Evolutionary conservation across 257 asterid species (phyloP).

Genomic region (Solanum commersonii): DNA sequence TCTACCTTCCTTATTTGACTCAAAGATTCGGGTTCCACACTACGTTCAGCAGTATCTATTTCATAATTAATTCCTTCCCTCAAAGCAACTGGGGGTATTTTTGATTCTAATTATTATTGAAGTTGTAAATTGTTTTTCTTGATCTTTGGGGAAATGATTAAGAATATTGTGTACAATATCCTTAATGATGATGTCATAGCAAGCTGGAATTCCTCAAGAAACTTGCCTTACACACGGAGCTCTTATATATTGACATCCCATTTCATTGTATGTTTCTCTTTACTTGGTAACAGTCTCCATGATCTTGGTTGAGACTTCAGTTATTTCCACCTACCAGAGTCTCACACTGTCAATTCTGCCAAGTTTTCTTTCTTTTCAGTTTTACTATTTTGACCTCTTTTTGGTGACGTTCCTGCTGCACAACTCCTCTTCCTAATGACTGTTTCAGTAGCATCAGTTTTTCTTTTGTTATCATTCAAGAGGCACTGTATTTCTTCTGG

Average conservation of each 20-base stretch:
- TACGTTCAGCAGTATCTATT: background rate
- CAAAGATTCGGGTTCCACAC: background rate
- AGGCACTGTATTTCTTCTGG: background rate
- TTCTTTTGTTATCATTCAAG: background rate
- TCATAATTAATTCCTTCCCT: background rate
- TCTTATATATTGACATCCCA: background rate
- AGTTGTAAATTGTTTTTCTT: background rate
- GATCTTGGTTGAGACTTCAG: background rate
- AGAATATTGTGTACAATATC: background rate
- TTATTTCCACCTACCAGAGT: background rate
- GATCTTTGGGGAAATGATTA: background rate
- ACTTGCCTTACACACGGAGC: background rate
- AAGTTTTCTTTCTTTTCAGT: background rate
- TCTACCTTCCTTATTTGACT: background rate
- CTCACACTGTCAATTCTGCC: background rate
- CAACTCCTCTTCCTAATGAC: background rate
- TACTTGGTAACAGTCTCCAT: background rate
- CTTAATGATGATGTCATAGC: background rate
- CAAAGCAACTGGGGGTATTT: background rate
- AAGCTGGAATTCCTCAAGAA: background rate
- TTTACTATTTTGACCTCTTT: background rate
- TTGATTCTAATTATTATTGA: background rate
- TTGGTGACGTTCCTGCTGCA: background rate
- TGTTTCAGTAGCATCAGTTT: background rate
- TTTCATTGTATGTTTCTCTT: background rate